These are phyloP conservation scores for Agarophyton chilense DNA, from an alignment of 23 red algal species.

Conservation along the genomic window DNA sequence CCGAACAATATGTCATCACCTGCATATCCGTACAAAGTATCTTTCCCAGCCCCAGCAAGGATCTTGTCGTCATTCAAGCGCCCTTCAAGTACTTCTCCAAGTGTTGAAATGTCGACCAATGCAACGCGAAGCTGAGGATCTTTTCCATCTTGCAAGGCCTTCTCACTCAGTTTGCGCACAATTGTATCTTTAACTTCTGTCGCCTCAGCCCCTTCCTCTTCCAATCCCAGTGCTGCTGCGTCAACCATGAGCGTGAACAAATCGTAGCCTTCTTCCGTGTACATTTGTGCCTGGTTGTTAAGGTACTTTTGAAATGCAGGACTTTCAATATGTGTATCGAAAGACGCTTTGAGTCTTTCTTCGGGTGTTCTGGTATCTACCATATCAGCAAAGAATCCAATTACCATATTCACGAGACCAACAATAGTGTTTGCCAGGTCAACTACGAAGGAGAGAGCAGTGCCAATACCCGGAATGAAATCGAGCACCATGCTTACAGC, in stretches of 20 bases:
- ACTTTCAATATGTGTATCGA: background rate
- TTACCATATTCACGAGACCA: constrained; percentile 25
- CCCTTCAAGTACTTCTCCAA: background rate
- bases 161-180: background rate
- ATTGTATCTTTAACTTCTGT: constrained; percentile 7
- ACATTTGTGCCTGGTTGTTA: constrained; percentile 23
- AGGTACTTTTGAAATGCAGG: background rate
- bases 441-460: background rate
- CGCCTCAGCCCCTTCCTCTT: background rate
- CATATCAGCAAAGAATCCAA: constrained; percentile 41
- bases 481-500: constrained; percentile 21
- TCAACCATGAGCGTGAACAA: constrained; percentile 15
- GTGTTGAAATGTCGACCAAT: background rate
- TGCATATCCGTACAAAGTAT: background rate
- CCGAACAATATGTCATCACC: constrained; percentile 5
- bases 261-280: constrained; percentile 16
- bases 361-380: constrained; percentile 22
- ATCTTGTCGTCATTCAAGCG: constrained; percentile 6
- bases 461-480: constrained; percentile 27
- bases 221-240: background rate
- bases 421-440: constrained; percentile 24
- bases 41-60: background rate
- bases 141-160: background rate
- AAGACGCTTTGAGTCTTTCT: background rate
- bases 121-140: background rate